Percentiles rank a stretch among this genome's conserved stretches.
Evolutionary conservation across 2,329 filamentous ascomycete genomes (phyloP).

Genomic region (Rutstroemia sp.): DNA sequence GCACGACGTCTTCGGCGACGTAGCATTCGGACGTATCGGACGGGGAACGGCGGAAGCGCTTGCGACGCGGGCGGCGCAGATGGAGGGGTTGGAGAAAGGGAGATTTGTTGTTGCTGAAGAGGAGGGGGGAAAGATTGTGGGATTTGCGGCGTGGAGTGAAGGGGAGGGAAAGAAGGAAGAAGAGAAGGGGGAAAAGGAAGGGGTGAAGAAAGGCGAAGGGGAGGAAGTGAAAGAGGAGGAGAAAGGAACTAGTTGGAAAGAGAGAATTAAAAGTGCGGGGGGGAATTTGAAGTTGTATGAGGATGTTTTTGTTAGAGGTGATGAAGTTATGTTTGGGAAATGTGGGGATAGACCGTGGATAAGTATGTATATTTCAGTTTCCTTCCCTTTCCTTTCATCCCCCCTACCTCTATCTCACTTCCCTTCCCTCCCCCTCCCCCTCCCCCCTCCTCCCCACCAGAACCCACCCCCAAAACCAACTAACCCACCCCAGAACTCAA

Average conservation of each 20-base stretch:
- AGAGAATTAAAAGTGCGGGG: constrained; percentile 12
- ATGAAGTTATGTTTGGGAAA: constrained; percentile 18
- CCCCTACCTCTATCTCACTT: neutral
- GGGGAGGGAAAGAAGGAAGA: neutral
- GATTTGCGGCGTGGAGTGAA: constrained; percentile 16
- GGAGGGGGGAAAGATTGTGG: constrained; percentile 8
- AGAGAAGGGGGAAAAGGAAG: neutral
- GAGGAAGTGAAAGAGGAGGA: neutral
- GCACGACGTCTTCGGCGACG: constrained; percentile 11
- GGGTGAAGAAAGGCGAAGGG: too few relatives aligned
- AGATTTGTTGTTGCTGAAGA: constrained; percentile 10
- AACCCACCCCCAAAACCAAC: neutral
- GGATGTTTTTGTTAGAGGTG: constrained; percentile 19
- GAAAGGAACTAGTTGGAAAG: constrained; percentile 2
- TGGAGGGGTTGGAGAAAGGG: neutral
- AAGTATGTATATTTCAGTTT: constrained; percentile 18
- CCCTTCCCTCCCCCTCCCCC: neutral
- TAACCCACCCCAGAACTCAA: constrained; percentile 17
- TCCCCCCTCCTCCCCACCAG: neutral
- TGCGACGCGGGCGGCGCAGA: neutral
- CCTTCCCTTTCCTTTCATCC: neutral
- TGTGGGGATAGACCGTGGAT: constrained; percentile 16
- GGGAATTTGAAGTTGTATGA: constrained; percentile 22
- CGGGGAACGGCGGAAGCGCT: neutral
- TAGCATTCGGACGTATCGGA: constrained; percentile 10